Evolutionary conservation across 768 basidiomycete species (phyloP), one percentile per base, ranked within the genome.

Genomic region (Pleurotus tuber-regium): DNA sequence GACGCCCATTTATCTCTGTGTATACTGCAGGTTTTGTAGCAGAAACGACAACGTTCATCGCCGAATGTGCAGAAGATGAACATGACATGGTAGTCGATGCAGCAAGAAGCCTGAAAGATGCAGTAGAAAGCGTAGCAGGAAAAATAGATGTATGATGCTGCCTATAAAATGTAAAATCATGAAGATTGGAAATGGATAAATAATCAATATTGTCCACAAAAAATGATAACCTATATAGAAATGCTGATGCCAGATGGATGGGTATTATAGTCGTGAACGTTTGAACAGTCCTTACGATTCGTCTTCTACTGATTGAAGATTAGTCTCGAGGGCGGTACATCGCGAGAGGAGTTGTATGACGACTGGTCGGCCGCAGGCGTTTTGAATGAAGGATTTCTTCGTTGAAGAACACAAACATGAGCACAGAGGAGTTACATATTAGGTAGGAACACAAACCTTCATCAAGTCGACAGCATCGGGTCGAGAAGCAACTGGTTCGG

Each of bases 41-140:
- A 8, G 94, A 96, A 64, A 88, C 92, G 24, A 75, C 88, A 14
- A 86, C 89, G 23, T 93, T 96, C 70, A 85, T 96, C 49, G 83
- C 84, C 3, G 94, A 96, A 66, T 89, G 85, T 61, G 80, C 83
- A 3, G 91, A 93, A 68, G 92, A 96, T 61, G 93, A 94, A 57
- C 86, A 92, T 63, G 89, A 92, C 56, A 76, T 76, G 52, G 90
- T 95, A 12, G 87, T 92, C 3, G 76, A 72, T 52, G 83, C 83
- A 58, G 80, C 86, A 14, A 79, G 83, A 56, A 75, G 66, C 57
- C 70, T 92, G 66, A 91, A 87, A 66, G 70, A 77, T 66, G 80
- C 82, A 3, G 82, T 90, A 41, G 88, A 91, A 69, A 77, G 70
- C 56, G 76, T 86, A 57, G 85, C 84, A 54, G 89, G 89, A 9